These are phyloP conservation scores for Amanita polypyramis DNA, from an alignment of 768 basidiomycete species.

Conservation along the genomic window DNA sequence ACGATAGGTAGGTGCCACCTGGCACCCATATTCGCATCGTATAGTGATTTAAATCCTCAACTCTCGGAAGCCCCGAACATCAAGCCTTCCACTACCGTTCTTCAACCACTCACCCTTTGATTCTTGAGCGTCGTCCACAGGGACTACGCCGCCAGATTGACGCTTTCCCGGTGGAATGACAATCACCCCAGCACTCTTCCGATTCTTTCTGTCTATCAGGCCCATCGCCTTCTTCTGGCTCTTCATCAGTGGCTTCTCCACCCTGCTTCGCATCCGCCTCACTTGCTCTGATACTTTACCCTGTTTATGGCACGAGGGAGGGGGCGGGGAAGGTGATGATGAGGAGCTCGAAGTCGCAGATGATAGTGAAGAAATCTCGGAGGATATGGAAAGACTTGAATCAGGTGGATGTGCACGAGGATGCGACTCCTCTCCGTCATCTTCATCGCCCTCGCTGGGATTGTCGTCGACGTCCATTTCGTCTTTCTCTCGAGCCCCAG, in stretches of 20 bases:
- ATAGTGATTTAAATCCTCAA: conserved; percentile 41
- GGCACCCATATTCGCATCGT: background rate
- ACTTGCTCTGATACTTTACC: background rate
- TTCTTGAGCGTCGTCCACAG: conserved; percentile 21
- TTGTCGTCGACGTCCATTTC: conserved; percentile 13
- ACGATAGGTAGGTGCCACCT: background rate
- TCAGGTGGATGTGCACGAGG: conserved; percentile 9
- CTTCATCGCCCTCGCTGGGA: conserved; percentile 7
- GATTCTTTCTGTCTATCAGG: conserved; percentile 33
- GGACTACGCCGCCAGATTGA: conserved; percentile 20
- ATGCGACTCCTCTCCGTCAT: conserved; percentile 11
- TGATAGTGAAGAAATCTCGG: conserved; percentile 10
- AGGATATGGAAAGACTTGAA: conserved; percentile 10
- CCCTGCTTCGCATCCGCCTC: conserved; percentile 10
- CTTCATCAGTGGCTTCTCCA: conserved; percentile 41
- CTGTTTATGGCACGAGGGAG: conserved; percentile 8
- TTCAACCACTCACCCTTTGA: conserved; percentile 32
- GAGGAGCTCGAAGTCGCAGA: conserved; percentile 16
- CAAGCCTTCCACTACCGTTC: conserved; percentile 50
- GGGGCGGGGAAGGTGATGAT: conserved; percentile 17
- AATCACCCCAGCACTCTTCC: conserved; percentile 49
- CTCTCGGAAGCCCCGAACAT: conserved; percentile 72
- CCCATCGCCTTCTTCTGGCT: conserved; percentile 62
- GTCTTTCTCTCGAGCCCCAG: background rate
- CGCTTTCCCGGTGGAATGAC: conserved; percentile 55